Evolutionary conservation across 257 asterid genomes (phyloP), one percentile per base, ranked within the genome.

Genomic region (Penstemon davidsonii): DNA sequence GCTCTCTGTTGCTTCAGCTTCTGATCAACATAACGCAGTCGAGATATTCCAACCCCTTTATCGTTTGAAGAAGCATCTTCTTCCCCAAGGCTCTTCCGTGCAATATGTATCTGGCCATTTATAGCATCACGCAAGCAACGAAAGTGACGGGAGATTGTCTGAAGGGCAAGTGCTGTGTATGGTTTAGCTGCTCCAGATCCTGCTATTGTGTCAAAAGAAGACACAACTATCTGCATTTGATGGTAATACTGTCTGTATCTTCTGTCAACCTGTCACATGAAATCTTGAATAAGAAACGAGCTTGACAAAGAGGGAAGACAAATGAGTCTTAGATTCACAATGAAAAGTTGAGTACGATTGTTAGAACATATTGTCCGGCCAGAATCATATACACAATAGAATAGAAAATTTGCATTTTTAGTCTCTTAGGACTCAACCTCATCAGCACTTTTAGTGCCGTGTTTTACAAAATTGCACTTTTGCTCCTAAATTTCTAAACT

Each of bases 71-170:
- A 66, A 67, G 76, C 75, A 68, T 89, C 95, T 61, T 87, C 94
- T 58, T 84, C 96, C n/a, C 96, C 98, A 0, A 92, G 87, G 85
- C 79, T 73, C 64, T 74, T 92, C 53, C 87, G 67, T 7, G 87
- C 79, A n/a, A 66, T 65, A 37, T 76, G 86, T 69, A 92, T 82
- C 77, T 92, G 96, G 57, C 80, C 77, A 45, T 74, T 80, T 72
- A 92, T 85, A 8, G 96, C 88, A 67, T 88, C 97, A 2, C 91
- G 86, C 68, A 91, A 73, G 81, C 87, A 76, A 51, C 96, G 90
- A 50, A 91, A 91, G 74, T 91, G 97, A n/a, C 95, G 86, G 18
- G 96, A 88, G 3, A 91, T 91, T 61, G 95, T 91, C 78, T 77
- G 89, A 36, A 91, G 95, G 19, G 97, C 97, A 1, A 91, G 95